Conservation (phyloP, 495 filamentous ascomycete species). For the Xeromyces bisporus region DNA sequence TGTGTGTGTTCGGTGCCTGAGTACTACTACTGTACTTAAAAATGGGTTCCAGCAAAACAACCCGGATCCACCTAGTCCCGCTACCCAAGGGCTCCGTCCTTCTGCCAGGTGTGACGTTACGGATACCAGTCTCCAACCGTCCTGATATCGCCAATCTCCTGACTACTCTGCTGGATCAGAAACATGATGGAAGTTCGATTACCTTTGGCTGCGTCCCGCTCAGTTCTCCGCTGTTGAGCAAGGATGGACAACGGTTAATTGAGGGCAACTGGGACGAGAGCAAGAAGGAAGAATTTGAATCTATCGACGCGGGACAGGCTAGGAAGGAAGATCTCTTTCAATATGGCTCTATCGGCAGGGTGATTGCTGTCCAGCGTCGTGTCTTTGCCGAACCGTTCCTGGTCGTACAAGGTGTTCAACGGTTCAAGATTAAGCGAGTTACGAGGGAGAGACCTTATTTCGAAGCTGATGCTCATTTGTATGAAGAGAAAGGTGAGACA, state of each 20-base stretch:
- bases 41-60: constrained; percentile 29
- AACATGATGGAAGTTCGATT: constrained; percentile 45
- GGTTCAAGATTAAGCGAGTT: constrained; percentile 60
- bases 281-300: constrained; percentile 22
- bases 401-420: constrained; percentile 67
- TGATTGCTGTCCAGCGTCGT: constrained; percentile 66
- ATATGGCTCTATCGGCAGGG: constrained; percentile 64
- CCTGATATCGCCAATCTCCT: constrained; percentile 72
- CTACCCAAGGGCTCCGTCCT: constrained; percentile 59
- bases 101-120: constrained; percentile 61
- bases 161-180: constrained; percentile 53
- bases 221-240: constrained; percentile 47
- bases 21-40: not conserved
- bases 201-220: constrained; percentile 72
- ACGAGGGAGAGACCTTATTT: constrained; percentile 69
- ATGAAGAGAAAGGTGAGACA: constrained; percentile 42
- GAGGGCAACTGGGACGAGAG: constrained; percentile 26
- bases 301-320: constrained; percentile 39
- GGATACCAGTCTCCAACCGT: constrained; percentile 60
- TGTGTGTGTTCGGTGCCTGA: not conserved
- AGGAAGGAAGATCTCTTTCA: constrained; percentile 56
- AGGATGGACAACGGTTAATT: constrained; percentile 53
- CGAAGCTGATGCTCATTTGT: constrained; percentile 52
- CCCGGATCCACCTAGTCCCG: constrained; percentile 55
- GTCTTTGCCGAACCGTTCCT: constrained; percentile 63